phyloP scores from a whole-genome alignment of 345 rosid genomes.

The Euphorbia tirucalli region DNA sequence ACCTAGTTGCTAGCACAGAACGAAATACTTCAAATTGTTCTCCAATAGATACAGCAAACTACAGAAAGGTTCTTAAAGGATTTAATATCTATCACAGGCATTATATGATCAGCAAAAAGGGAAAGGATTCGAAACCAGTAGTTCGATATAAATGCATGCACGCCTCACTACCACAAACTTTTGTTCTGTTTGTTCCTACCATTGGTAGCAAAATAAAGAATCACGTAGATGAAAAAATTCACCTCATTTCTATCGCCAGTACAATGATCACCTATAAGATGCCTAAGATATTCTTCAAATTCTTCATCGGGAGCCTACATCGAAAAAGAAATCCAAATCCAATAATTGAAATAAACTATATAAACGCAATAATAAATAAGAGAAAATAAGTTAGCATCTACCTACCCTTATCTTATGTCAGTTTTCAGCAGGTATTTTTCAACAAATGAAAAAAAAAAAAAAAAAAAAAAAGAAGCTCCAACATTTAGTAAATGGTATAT shows the following conservation, averaged over 20 bases:
- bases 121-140: not conserved
- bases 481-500: not conserved
- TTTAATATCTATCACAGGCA: not conserved
- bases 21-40: not conserved
- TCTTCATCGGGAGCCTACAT: constrained; percentile 98
- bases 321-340: constrained; percentile 10
- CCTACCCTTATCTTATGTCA: too few species aligned
- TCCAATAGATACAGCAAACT: not conserved
- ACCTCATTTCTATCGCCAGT: constrained; percentile 94
- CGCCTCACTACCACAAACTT: not conserved
- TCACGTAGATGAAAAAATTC: constrained; percentile 21
- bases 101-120: not conserved
- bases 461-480: not conserved
- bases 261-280: constrained; percentile 70
- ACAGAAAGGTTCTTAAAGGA: not conserved
- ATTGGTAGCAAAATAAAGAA: not conserved
- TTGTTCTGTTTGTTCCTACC: not conserved
- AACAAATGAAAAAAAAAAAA: not conserved
- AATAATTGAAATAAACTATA: constrained; percentile 13
- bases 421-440: too few species aligned
- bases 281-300: constrained; percentile 90
- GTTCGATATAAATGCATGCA: not conserved
- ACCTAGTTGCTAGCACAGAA: not conserved
- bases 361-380: not conserved
- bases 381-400: too few species aligned